Evolutionary conservation across 306 rosid species (phyloP).

Genomic region (Urtica urens): DNA sequence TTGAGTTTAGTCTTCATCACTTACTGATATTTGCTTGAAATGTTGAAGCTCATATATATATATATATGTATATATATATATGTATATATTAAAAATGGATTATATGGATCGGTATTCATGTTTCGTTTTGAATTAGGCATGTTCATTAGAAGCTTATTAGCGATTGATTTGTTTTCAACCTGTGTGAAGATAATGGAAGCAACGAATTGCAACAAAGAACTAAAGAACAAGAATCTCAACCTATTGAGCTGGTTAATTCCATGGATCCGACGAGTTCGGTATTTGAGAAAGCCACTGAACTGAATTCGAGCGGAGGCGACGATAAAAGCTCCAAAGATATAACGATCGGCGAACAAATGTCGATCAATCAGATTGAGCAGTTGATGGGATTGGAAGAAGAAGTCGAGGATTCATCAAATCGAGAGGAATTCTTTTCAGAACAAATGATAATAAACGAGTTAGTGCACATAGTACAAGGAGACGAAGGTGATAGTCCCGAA

Average conservation of each 20-base stretch:
- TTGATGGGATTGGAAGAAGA: conserved; percentile 7
- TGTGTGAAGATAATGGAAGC: conserved; percentile 11
- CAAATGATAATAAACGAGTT: conserved; percentile 14
- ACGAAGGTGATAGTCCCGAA: conserved; percentile 24
- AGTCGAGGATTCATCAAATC: not conserved
- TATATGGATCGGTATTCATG: too few relatives aligned
- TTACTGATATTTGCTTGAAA: too few relatives aligned
- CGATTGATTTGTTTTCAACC: not conserved
- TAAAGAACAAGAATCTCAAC: conserved; percentile 1
- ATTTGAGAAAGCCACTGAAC: not conserved
- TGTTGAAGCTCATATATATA: too few relatives aligned
- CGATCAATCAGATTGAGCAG: conserved; percentile 15
- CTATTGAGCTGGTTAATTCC: conserved; percentile 4
- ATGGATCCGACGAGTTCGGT: not conserved
- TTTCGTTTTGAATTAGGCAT: not conserved
- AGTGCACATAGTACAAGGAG: conserved; percentile 12
- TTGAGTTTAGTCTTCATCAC: too few relatives aligned
- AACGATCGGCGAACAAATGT: not conserved
- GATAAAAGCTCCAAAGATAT: not conserved
- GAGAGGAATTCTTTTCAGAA: not conserved
- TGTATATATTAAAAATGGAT: too few relatives aligned
- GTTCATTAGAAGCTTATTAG: not conserved
- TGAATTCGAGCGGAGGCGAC: not conserved
- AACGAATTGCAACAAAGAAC: not conserved
- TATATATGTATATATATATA: too few relatives aligned